phyloP scores from a whole-genome alignment of 768 basidiomycete species.

The Amanita pseudoporphyria region DNA sequence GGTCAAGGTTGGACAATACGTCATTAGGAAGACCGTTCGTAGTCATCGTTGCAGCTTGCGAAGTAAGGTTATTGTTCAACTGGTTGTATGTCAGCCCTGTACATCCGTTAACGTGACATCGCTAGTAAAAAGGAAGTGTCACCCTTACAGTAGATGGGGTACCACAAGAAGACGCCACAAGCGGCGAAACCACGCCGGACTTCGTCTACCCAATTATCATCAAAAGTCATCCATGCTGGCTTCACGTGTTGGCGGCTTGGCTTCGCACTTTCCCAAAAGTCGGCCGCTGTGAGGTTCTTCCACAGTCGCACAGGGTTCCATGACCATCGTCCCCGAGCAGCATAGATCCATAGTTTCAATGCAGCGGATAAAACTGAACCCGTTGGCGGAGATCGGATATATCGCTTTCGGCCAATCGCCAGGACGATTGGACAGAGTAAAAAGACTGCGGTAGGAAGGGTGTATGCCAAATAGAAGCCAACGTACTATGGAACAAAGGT shows the following conservation, averaged over 20 bases:
- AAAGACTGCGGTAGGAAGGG: slow-evolving; percentile 56
- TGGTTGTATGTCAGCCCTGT: slow-evolving; percentile 74
- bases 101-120: slow-evolving; percentile 17
- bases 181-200: slow-evolving; percentile 65
- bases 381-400: slow-evolving; percentile 45
- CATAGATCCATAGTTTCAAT: slow-evolving; percentile 36
- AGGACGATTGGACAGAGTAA: slow-evolving; percentile 56
- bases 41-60: slow-evolving; percentile 71
- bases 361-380: slow-evolving; percentile 51
- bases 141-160: slow-evolving; percentile 55
- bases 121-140: slow-evolving; percentile 16
- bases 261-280: slow-evolving; percentile 69
- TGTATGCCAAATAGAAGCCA: slow-evolving; percentile 57
- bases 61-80: slow-evolving; percentile 67
- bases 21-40: slow-evolving; percentile 70
- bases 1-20: slow-evolving; percentile 69
- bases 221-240: slow-evolving; percentile 68
- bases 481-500: slow-evolving; percentile 31
- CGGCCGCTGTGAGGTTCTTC: slow-evolving; percentile 40
- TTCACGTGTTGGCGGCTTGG: slow-evolving; percentile 41
- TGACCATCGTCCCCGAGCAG: slow-evolving; percentile 43
- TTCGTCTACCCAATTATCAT: slow-evolving; percentile 75
- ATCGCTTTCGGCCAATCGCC: slow-evolving; percentile 42
- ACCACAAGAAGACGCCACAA: slow-evolving; percentile 53
- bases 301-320: slow-evolving; percentile 41